phyloP scores from a whole-genome alignment of 768 basidiomycete genomes.

The Lactarius sp. region DNA sequence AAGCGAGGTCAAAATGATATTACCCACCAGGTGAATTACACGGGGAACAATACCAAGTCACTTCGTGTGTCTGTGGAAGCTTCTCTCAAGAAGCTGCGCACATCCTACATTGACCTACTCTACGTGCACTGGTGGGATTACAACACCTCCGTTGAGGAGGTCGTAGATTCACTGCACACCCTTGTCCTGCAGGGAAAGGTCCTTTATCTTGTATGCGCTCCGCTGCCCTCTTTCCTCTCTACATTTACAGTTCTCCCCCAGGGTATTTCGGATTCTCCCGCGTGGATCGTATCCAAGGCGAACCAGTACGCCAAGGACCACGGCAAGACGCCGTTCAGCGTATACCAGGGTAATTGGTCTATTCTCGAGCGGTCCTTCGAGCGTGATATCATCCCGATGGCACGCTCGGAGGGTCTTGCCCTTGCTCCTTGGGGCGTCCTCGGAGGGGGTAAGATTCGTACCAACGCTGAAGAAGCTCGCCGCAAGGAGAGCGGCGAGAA shows the following conservation, averaged over 20 bases:
- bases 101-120: conserved; percentile 44
- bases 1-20: conserved; percentile 27
- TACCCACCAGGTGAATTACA: conserved; percentile 31
- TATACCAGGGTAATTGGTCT: conserved; percentile 37
- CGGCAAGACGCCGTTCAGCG: conserved; percentile 36
- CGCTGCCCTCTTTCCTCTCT: not conserved
- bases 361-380: conserved; percentile 37
- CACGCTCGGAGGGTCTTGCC: conserved; percentile 34
- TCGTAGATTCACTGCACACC: conserved; percentile 50
- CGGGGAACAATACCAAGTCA: conserved; percentile 42
- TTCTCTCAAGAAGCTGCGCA: conserved; percentile 45
- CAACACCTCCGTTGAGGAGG: conserved; percentile 47
- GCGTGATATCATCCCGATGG: conserved; percentile 39
- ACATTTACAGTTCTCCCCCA: not conserved
- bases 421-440: conserved; percentile 42
- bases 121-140: conserved; percentile 51
- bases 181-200: conserved; percentile 50
- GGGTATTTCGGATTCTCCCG: conserved; percentile 31
- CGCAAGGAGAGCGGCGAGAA: conserved; percentile 32
- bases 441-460: conserved; percentile 37
- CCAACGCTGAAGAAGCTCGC: conserved; percentile 36
- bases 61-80: conserved; percentile 38
- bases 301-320: conserved; percentile 39
- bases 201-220: conserved; percentile 29
- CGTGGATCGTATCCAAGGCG: conserved; percentile 37